Evolutionary conservation across 2,329 filamentous ascomycete species (phyloP).

Genomic region (Colletotrichum karsti): DNA sequence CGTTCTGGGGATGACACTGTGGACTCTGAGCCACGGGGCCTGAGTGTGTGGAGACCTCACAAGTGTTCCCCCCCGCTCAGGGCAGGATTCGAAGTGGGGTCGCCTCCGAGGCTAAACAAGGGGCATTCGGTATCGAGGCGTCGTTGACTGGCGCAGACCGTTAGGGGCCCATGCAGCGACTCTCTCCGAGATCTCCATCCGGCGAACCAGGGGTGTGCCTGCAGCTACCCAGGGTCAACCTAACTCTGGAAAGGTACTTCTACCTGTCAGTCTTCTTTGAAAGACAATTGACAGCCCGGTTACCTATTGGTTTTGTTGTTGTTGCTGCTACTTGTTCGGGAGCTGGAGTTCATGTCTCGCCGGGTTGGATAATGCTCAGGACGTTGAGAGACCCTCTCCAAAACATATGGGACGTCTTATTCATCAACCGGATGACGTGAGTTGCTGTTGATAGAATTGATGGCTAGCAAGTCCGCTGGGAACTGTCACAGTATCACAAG

Average conservation of each 20-base stretch:
- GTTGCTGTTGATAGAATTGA: too few relatives aligned
- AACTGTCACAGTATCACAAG: background rate
- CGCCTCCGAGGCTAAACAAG: slow-evolving; percentile 16
- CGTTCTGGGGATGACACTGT: slow-evolving; percentile 1
- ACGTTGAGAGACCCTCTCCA: too few relatives aligned
- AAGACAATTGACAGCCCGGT: background rate
- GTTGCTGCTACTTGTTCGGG: too few relatives aligned
- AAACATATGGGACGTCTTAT: too few relatives aligned
- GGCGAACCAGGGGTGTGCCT: slow-evolving; percentile 10
- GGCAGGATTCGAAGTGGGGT: slow-evolving; percentile 8
- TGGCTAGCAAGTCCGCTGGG: too few relatives aligned
- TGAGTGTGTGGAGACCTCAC: slow-evolving; percentile 10
- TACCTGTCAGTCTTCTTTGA: background rate
- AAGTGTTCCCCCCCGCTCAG: background rate
- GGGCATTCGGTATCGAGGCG: background rate
- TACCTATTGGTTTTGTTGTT: too few relatives aligned
- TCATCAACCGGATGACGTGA: too few relatives aligned
- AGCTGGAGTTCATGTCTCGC: too few relatives aligned
- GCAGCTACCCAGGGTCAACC: background rate
- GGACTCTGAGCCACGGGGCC: background rate
- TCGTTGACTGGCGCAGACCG: background rate
- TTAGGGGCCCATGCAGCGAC: background rate
- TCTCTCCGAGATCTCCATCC: background rate
- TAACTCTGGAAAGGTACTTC: background rate
- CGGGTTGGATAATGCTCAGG: too few relatives aligned